Evolutionary conservation across 2,329 filamentous ascomycete species (phyloP).

Genomic region (Penicillium decumbens): DNA sequence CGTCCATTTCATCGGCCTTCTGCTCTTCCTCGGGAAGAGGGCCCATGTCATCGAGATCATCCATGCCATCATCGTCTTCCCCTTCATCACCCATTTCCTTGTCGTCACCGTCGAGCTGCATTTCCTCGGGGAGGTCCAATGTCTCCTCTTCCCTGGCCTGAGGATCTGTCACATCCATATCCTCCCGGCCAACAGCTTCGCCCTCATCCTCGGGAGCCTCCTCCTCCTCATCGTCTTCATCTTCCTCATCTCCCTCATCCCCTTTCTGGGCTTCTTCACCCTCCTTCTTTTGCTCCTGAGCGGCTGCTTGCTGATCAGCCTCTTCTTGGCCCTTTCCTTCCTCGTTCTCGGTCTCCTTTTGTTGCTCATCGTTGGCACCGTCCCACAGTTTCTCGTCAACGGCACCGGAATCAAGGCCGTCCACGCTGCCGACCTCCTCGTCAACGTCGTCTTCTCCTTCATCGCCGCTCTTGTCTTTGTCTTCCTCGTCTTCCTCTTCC

Average conservation of each 20-base stretch:
- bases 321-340: slow-evolving; percentile 49
- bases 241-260: slow-evolving; percentile 51
- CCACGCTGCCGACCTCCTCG: slow-evolving; percentile 84
- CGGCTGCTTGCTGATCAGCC: slow-evolving; percentile 56
- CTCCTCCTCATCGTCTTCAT: slow-evolving; percentile 53
- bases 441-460: slow-evolving; percentile 69
- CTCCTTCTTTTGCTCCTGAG: slow-evolving; percentile 53
- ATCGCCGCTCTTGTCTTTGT: slow-evolving; percentile 59
- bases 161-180: slow-evolving; percentile 63
- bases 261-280: slow-evolving; percentile 36
- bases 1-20: slow-evolving; percentile 29
- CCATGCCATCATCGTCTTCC: slow-evolving; percentile 42
- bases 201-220: slow-evolving; percentile 55
- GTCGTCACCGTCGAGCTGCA: slow-evolving; percentile 71
- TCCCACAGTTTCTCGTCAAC: slow-evolving; percentile 99
- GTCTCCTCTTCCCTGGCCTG: slow-evolving; percentile 77
- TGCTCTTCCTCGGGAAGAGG: slow-evolving; percentile 37
- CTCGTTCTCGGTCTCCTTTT: slow-evolving; percentile 71
- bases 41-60: slow-evolving; percentile 45
- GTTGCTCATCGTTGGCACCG: slow-evolving; percentile 65
- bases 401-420: slow-evolving; percentile 81
- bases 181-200: slow-evolving; percentile 59
- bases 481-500: slow-evolving; percentile 43
- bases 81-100: slow-evolving; percentile 51
- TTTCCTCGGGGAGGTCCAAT: slow-evolving; percentile 79